Evolutionary conservation across 768 basidiomycete species (phyloP), one percentile per base, ranked within the genome.

Genomic region (Tylopilus sp.): DNA sequence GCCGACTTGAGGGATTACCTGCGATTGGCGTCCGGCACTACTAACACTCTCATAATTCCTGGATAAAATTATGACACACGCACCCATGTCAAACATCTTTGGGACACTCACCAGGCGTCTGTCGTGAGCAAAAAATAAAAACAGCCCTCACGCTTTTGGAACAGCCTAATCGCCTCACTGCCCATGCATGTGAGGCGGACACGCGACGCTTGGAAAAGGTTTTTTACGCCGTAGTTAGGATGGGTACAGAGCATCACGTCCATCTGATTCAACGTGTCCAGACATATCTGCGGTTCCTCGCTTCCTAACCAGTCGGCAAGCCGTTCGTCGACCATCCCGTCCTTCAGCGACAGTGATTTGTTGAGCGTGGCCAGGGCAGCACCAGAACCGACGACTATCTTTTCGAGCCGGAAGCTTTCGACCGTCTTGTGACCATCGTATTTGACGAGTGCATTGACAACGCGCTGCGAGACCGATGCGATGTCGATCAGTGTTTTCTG

Each of bases 341-440:
- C 22, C 16, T 5, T 12, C 13, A 33, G 11, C 9, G 33, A 33
- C 11, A n/a, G n/a, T n/a, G n/a, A n/a, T n/a, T 30, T 42, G 25
- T 51, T 57, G 6, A 51, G 45, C 0, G 52, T 38, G n/a, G 53
- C 60, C 19, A 62, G 34, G 28, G 48, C 22, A 4, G 43, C 22
- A 3, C 43, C 21, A 3, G 60, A 48, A 11, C 36, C 46, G 21
- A 61, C 50, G 26, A 43, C 50, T 12, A 44, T 21, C 33, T 36
- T 51, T 8, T 51, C 50, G 4, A 51, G 10, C 33, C n/a, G 50
- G 36, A 44, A 43, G 41, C 33, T 36, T 43, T 51, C 50, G 13
- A 28, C 22, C 3, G 50, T 51, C 36, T 44, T 51, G 24, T 28
- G 48, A 22, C 36, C 48, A 6, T 8, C 13, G 13, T 30, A 7